Conservation (phyloP, 345 rosid genomes). For the Camelina neglecta region DNA sequence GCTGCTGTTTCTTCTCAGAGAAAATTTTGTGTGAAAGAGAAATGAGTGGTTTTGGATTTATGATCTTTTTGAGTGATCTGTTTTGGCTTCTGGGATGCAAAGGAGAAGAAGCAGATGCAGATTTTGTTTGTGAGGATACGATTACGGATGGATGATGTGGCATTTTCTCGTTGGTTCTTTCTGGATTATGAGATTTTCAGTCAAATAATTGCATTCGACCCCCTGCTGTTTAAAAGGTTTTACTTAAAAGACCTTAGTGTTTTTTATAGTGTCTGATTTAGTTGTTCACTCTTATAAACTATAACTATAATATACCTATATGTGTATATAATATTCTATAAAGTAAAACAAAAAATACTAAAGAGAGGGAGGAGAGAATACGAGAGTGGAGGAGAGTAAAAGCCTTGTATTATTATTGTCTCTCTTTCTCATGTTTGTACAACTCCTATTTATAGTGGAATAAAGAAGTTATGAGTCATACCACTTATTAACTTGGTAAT, state of each 20-base stretch:
- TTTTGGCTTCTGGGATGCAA: background rate
- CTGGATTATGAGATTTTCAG: conserved; percentile 43
- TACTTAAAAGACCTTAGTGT: background rate
- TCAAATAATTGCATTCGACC: background rate
- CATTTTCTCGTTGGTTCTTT: conserved; percentile 41
- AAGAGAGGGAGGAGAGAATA: too few species aligned
- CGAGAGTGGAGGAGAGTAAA: too few species aligned
- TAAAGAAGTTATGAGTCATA: too few species aligned
- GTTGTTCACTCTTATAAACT: too few species aligned
- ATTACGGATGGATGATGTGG: conserved; percentile 37
- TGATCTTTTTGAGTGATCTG: background rate
- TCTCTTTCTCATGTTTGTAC: too few species aligned
- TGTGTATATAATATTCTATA: too few species aligned
- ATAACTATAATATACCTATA: too few species aligned
- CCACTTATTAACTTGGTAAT: too few species aligned
- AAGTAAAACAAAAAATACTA: too few species aligned
- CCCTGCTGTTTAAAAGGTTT: background rate
- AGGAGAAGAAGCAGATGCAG: conserved; percentile 4
- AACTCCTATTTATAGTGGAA: too few species aligned
- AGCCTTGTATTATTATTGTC: too few species aligned
- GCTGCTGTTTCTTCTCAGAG: conserved; percentile 1
- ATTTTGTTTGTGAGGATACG: conserved; percentile 46
- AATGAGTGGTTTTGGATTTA: conserved; percentile 38
- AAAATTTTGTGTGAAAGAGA: background rate
- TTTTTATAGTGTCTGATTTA: background rate